phyloP scores from a whole-genome alignment of 1,284 basidiomycete species.

The Apiotrichum mycotoxinovorans region DNA sequence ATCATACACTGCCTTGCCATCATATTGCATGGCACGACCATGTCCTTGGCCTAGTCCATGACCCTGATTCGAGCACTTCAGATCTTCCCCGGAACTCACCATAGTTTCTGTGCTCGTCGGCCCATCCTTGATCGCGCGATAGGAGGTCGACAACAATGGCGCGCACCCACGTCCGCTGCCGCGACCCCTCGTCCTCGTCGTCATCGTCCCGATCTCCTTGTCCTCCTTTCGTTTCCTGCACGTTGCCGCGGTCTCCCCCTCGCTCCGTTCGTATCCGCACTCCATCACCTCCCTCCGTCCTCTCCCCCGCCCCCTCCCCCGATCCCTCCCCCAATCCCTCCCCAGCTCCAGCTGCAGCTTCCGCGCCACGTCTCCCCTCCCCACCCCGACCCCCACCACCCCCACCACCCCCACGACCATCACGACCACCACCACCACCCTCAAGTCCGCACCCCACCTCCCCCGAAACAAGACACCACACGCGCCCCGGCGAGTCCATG shows the following conservation, averaged over 20 bases:
- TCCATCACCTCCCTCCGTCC: too few species aligned
- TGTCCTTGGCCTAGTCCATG: too few species aligned
- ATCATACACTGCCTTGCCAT: too few species aligned
- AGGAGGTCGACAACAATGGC: conserved; percentile 32
- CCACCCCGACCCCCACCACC: too few species aligned
- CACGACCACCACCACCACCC: too few species aligned
- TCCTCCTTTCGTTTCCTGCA: conserved; percentile 1
- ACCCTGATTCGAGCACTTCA: not conserved
- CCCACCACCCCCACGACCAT: too few species aligned
- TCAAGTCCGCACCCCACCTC: conserved; percentile 38
- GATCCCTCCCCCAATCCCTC: too few species aligned
- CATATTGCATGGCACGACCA: too few species aligned
- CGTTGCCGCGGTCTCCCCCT: too few species aligned
- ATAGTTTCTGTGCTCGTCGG: conserved; percentile 20
- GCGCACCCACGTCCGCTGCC: conserved; percentile 21
- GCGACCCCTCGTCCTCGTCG: not conserved
- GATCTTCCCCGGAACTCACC: conserved; percentile 26
- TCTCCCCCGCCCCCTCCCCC: too few species aligned
- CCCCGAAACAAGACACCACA: conserved; percentile 34
- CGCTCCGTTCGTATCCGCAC: not conserved
- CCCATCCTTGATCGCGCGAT: conserved; percentile 45
- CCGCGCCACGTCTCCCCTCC: too few species aligned
- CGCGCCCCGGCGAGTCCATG: conserved; percentile 23
- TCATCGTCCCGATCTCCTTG: not conserved
- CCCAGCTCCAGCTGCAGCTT: too few species aligned